Conservation (phyloP, 108 stramenopile species). For the Cyclotella baltica region DNA sequence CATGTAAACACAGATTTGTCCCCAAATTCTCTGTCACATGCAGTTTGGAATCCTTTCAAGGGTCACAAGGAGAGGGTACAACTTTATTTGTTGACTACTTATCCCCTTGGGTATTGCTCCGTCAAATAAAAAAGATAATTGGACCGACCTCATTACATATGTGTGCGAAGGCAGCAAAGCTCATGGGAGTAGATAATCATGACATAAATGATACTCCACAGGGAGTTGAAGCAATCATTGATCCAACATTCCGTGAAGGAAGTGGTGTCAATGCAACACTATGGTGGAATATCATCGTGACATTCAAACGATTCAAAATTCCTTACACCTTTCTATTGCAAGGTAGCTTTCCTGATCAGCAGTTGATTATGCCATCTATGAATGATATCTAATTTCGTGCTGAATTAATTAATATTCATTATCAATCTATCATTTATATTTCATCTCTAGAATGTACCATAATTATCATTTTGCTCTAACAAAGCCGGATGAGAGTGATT, state of each 20-base stretch:
- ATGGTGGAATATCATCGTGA: constrained; percentile 90
- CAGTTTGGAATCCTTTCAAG: constrained; percentile 68
- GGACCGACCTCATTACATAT: not conserved
- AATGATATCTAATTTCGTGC: not conserved
- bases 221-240: constrained; percentile 65
- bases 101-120: constrained; percentile 87
- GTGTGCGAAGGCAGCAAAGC: constrained; percentile 42
- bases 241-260: constrained; percentile 77
- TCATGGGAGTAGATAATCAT: no score
- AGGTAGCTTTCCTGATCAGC: constrained; percentile 75
- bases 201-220: not conserved
- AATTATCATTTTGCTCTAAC: no score
- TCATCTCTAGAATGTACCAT: no score
- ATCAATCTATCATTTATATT: not conserved
- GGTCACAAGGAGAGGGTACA: constrained; percentile 79
- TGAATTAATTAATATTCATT: not conserved
- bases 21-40: constrained; percentile 78
- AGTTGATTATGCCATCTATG: constrained; percentile 53
- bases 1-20: constrained; percentile 81
- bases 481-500: no score
- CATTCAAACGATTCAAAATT: constrained; percentile 71
- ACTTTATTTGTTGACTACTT: constrained; percentile 87
- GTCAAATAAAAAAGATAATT: constrained; percentile 71
- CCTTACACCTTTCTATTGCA: constrained; percentile 87
- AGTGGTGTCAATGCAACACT: constrained; percentile 74